Evolutionary conservation across 192 early-diverging fungal species (phyloP), one percentile per base, ranked within the genome.

Genomic region (Gryganskiella cystojenkinii): DNA sequence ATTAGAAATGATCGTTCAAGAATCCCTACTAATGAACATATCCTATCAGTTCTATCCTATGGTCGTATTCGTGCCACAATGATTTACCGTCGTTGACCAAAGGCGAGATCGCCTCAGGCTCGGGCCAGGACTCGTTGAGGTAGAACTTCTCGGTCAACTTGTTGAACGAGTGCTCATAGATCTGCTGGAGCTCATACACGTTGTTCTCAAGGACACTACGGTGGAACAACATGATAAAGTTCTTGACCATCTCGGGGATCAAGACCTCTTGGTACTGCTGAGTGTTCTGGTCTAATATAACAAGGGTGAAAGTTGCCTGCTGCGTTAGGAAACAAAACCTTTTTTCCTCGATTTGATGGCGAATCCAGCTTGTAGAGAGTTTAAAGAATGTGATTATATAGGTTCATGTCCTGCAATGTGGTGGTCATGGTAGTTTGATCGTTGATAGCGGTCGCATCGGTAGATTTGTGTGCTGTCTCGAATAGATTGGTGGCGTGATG

Each of bases 141-240:
- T 92, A 98, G 85, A 90, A 96, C 86, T 95, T 92, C 60, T 98
- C 95, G 20, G 95, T 96, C 27, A 97, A 85, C 64, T 91, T 91
- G 80, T 92, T 92, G 87, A 96, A 98, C 52, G 93, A 89, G 68
- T 85, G 90, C 71, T 97, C 96, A 71, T 97, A 98, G 75, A 93
- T 92, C 56, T 88, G 85, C 64, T 93, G 85, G 43, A 98, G 85
- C 59, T 98, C 96, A 80, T 91, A 91, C 30, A 91, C 89, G 64
- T 92, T 94, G 82, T 90, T 90, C 80, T 91, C 92, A 45, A 88
- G 71, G 59, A 97, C 80, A 79, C 92, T 90, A 33, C 89, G 86
- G 80, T 95, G 88, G 76, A 98, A 90, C 80, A 92, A 86, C 37
- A 90, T 72, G 34, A 97, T 86, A 64, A 97, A 98, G 83, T 90